Evolutionary conservation across 2,329 filamentous ascomycete species (phyloP).

Genomic region (Arthrobotrys entomopaga): DNA sequence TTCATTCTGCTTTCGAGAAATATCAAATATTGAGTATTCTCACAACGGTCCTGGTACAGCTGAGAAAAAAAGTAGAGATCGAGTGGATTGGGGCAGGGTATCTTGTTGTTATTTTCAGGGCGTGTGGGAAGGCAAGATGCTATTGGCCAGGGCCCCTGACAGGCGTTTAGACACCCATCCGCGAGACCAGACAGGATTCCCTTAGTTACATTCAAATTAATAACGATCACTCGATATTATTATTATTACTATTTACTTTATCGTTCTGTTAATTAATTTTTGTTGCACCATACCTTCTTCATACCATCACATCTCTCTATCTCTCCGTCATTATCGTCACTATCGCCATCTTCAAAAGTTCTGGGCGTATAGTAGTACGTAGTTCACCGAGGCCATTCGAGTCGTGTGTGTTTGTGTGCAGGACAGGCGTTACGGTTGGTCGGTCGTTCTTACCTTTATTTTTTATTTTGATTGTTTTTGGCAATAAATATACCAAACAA

Average conservation of each 20-base stretch:
- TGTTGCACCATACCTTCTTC: neutral
- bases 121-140: conserved; percentile 20
- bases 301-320: neutral
- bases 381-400: neutral
- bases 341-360: neutral
- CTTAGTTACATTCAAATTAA: conserved; percentile 16
- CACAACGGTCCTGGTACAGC: neutral
- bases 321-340: neutral
- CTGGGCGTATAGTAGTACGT: neutral
- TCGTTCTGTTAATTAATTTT: conserved; percentile 4
- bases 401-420: neutral
- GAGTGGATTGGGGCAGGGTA: conserved; percentile 24
- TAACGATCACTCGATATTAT: neutral
- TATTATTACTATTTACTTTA: too few species aligned
- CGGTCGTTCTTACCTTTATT: conserved; percentile 6
- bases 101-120: conserved; percentile 54
- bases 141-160: conserved; percentile 47
- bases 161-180: conserved; percentile 49
- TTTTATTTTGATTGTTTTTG: conserved; percentile 40
- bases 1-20: neutral
- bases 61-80: neutral
- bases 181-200: conserved; percentile 41
- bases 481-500: conserved; percentile 22
- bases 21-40: neutral
- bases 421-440: conserved; percentile 14